Percentiles rank a stretch among this genome's conserved stretches.
phyloP scores from a whole-genome alignment of 73 alveolate genomes.

The Symbiodinium pilosum region DNA sequence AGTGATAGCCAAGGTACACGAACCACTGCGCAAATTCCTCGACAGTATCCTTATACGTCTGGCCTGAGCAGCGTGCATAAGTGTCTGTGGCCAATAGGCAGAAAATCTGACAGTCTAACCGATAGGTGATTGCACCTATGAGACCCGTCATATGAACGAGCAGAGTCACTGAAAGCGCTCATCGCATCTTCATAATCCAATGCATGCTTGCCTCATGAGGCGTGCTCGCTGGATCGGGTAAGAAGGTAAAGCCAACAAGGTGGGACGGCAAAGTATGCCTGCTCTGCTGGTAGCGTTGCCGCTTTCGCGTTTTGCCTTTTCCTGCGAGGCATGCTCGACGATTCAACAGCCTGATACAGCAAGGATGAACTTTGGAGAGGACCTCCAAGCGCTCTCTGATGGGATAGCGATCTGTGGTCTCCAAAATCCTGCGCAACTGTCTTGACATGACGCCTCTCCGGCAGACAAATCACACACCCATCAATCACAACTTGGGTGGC shows the following conservation, averaged over 20 bases:
- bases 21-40: conserved; percentile 7
- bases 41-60: not conserved
- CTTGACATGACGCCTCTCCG: no score
- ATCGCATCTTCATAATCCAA: not conserved
- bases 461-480: not conserved
- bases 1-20: not conserved
- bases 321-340: not conserved
- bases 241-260: not conserved
- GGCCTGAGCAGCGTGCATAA: no score
- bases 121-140: no score
- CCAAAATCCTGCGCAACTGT: not conserved
- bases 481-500: no score
- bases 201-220: not conserved
- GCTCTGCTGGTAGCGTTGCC: not conserved
- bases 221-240: not conserved
- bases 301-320: not conserved
- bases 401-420: conserved; percentile 6
- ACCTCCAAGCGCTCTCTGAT: conserved; percentile 13
- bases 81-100: no score
- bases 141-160: not conserved
- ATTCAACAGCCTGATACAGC: not conserved
- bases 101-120: no score
- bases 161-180: not conserved
- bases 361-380: not conserved
- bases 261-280: no score